Conservation (phyloP, 139 green algal species). For the Chlorella vulgaris region DNA sequence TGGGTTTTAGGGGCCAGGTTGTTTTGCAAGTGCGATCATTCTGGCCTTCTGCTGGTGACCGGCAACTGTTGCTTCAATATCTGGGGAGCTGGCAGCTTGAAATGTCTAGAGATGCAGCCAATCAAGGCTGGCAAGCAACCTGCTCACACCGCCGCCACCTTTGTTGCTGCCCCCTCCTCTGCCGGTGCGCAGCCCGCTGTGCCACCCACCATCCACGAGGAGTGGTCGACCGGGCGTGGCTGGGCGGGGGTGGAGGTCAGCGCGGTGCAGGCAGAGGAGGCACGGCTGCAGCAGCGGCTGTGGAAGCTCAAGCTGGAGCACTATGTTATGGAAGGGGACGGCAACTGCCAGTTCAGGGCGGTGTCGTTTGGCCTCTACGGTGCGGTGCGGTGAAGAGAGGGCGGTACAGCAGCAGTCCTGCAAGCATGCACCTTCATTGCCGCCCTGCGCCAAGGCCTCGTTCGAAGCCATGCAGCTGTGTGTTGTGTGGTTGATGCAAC, state of each 20-base stretch:
- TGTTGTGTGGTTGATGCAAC: no score
- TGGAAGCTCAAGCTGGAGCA: constrained; percentile 66
- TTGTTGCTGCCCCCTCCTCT: no score
- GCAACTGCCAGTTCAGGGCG: constrained; percentile 66
- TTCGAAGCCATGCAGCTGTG: no score
- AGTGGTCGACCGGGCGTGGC: neutral
- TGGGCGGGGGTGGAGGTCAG: neutral
- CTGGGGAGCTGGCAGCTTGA: no score
- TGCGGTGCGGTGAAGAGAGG: neutral
- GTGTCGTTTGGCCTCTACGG: constrained; percentile 66
- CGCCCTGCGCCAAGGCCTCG: no score
- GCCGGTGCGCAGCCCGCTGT: neutral
- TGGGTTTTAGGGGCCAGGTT: neutral
- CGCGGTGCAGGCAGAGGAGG: constrained; percentile 16
- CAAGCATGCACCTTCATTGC: no score
- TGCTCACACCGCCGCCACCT: no score
- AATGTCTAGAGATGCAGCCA: no score
- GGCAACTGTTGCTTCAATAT: no score
- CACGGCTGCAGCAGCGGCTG: constrained; percentile 43
- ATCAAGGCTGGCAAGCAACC: no score
- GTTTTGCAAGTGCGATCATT: neutral
- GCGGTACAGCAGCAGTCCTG: no score
- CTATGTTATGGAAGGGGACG: constrained; percentile 52
- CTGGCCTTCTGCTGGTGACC: neutral
- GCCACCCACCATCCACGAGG: neutral